Evolutionary conservation across 225 moss, liverwort and hornwort species (phyloP), one percentile per base, ranked within the genome.

Genomic region (Polytrichum commune): DNA sequence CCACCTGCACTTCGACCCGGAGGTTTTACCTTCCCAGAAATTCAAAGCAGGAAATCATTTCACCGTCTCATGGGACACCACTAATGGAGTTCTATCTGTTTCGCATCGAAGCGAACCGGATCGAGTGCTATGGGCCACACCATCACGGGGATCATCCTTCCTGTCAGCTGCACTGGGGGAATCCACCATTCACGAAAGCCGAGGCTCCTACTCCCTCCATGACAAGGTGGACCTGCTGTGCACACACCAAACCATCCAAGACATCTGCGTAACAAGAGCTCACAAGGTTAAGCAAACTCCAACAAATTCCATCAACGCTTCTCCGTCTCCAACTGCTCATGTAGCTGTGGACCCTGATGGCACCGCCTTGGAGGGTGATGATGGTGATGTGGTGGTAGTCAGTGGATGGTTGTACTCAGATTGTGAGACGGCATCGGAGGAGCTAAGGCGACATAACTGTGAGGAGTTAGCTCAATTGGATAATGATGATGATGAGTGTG

Each of bases 191-290:
- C 83, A 86, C 38, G 93, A 91, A 8, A 86, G 84, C 64, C 79
- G 83, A 77, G 95, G 95, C 23, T 95, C 95, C 0, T 84, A 72
- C 62, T 79, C 95, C 4, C 79, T 95, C 69, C 74, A 90, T 53
- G 95, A 95, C 76, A 46, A 76, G 7, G 64, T 78, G 20, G 82
- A 82, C 27, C 73, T 86, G 60, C 66, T 90, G 4, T 74, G 93
- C 66, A 69, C 69, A 53, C 93, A 95, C 68, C 95, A 95, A 69
- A 93, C 85, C 18, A 58, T 95, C 26, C 88, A 95, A 66, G 70
- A 78, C 55, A 77, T 95, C 64, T 66, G 66, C 19, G 4, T 26
- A 23, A 55, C 71, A 23, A 66, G 20, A 4, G 16, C 29, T 54
- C 58, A 18, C 23, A 22, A 28, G 55, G 18, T n/a, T 29, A 55